phyloP scores from a whole-genome alignment of 805 yeast genomes.

The Komagataella pseudopastoris region DNA sequence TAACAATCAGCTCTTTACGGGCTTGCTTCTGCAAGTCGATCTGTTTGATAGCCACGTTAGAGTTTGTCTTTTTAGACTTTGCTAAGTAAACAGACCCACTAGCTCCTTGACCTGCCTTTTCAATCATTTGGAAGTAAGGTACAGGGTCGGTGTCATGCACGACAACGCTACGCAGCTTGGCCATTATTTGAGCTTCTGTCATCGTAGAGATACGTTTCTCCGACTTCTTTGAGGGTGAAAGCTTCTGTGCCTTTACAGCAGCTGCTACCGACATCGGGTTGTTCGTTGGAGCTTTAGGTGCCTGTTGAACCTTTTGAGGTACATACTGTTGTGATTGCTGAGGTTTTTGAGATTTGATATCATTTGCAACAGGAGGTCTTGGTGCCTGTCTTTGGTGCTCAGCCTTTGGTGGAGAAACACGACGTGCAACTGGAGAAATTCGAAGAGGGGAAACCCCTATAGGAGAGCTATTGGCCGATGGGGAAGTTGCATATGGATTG shows the following conservation, averaged over 20 bases:
- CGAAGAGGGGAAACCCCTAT: neutral
- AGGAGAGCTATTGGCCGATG: neutral
- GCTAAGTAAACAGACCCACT: slow-evolving; percentile 92
- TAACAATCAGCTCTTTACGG: slow-evolving; percentile 85
- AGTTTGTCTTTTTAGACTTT: slow-evolving; percentile 36
- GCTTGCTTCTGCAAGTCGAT: slow-evolving; percentile 94
- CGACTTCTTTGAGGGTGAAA: slow-evolving; percentile 1
- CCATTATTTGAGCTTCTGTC: slow-evolving; percentile 81
- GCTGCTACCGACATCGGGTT: slow-evolving; percentile 10
- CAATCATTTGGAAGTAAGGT: slow-evolving; percentile 60
- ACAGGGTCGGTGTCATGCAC: slow-evolving; percentile 69
- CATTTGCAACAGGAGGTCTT: slow-evolving; percentile 1
- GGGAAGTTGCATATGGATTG: neutral
- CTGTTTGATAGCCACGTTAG: slow-evolving; percentile 87
- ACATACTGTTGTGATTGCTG: slow-evolving; percentile 13
- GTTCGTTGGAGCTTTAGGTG: slow-evolving; percentile 1
- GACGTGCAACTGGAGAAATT: neutral
- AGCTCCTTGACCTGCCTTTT: slow-evolving; percentile 96
- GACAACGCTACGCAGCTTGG: slow-evolving; percentile 72
- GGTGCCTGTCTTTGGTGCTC: neutral
- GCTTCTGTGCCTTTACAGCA: slow-evolving; percentile 7
- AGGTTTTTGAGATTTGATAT: slow-evolving; percentile 4
- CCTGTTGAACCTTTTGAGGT: neutral
- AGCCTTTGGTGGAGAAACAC: neutral
- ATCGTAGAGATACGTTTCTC: slow-evolving; percentile 45